Evolutionary conservation across 768 basidiomycete species (phyloP), one percentile per base, ranked within the genome.

Genomic region (Mycena albidolilacea): DNA sequence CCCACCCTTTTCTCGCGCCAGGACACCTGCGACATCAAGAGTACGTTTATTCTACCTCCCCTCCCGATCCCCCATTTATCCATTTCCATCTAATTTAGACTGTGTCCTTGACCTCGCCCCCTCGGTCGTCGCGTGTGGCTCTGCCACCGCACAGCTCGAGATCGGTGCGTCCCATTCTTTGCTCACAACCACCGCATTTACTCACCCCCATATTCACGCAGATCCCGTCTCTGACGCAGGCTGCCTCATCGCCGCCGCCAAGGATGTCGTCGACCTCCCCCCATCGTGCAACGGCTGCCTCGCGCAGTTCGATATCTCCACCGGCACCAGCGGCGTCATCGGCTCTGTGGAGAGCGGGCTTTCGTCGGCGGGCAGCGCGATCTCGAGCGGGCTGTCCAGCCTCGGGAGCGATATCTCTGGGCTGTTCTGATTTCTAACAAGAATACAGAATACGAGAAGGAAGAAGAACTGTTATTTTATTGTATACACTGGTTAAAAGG

Each of bases 181-280:
- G 38, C 38, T 12, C 11, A 11, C n/a, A 43, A 5, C 7, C 1
- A 17, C 44, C 1, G 19, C 48, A 23, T 12, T 37, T 44, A 50
- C 14, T 50, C 23, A 10, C 17, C 43, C 7, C 23, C 5, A 14
- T 17, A 23, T 54, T 14, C n/a, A n/a, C 17, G 7, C 54, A 71
- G 73, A 75, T 69, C 59, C 60, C 48, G n/a, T 71, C 66, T 68
- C 69, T 23, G 73, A 75, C 67, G 69, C 48, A 37, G 43, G 60
- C 61, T 75, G 73, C 69, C 62, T 75, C 62, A 41, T 75, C 73
- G 65, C 73, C 46, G 73, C 73, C 11, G 73, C 70, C 50, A 75
- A 67, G 41, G 66, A 64, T 48, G 69, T 67, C 54, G 30, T 21
- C 30, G 14, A 64, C 14, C 63, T 75, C 66, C 73, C 73, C 3